phyloP scores from a whole-genome alignment of 768 basidiomycete genomes.

The Kwoniella heveanensis region DNA sequence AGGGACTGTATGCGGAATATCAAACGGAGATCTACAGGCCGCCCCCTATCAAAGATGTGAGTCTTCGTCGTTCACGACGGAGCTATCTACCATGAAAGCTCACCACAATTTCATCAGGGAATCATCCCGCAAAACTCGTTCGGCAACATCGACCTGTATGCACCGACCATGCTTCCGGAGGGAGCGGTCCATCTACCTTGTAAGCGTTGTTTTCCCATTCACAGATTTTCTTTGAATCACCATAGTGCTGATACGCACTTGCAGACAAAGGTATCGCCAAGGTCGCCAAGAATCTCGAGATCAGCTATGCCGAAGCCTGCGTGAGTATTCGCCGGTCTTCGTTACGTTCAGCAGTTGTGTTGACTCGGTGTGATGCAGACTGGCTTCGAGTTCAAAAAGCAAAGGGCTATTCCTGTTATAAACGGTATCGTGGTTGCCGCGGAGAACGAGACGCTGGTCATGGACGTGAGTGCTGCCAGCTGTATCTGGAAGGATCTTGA shows the following conservation, averaged over 20 bases:
- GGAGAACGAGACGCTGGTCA: conserved; percentile 71
- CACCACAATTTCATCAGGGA: conserved; percentile 62
- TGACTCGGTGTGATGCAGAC: conserved; percentile 61
- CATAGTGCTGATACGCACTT: conserved; percentile 10
- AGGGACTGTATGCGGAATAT: conserved; percentile 78
- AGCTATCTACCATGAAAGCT: neutral
- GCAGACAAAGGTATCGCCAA: conserved; percentile 84
- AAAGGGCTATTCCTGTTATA: conserved; percentile 79
- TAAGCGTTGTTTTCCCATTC: conserved; percentile 60
- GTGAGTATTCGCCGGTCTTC: conserved; percentile 61
- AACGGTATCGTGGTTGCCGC: conserved; percentile 82
- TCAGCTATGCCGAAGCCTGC: conserved; percentile 93
- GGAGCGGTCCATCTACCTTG: conserved; percentile 90
- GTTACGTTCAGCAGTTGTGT: neutral
- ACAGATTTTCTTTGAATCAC: neutral
- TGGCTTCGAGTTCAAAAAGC: conserved; percentile 94
- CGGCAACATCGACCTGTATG: conserved; percentile 95
- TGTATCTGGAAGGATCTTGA: neutral
- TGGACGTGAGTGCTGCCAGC: conserved; percentile 65
- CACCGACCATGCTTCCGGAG: conserved; percentile 86
- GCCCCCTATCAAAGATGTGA: conserved; percentile 78
- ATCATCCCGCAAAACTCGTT: conserved; percentile 92
- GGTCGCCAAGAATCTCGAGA: conserved; percentile 79
- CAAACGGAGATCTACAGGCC: conserved; percentile 85
- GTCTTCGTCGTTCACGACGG: conserved; percentile 48